Conservation (phyloP, 495 filamentous ascomycete genomes). For the Aspergillus wentii region DNA sequence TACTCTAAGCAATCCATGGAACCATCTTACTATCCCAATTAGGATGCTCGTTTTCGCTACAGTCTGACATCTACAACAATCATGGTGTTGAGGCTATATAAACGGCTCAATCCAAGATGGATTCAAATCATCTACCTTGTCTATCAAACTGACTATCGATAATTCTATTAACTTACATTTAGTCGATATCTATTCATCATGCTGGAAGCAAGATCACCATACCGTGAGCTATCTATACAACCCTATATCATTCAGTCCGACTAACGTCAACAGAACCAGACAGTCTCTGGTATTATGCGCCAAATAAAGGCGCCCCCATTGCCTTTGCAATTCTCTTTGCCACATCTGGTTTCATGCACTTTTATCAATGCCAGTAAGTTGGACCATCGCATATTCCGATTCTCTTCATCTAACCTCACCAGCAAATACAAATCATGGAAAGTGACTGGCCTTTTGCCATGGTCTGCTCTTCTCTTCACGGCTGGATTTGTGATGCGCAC, state of each 20-base stretch:
- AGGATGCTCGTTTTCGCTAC: conserved; percentile 23
- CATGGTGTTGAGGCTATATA: no score
- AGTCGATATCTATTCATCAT: no score
- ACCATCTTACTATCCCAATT: conserved; percentile 6
- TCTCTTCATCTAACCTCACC: conserved; percentile 2
- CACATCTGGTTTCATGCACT: conserved; percentile 51
- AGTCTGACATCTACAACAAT: no score
- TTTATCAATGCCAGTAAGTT: conserved; percentile 57
- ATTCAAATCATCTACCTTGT: no score
- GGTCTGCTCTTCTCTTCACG: conserved; percentile 46
- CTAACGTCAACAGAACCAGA: conserved; percentile 28
- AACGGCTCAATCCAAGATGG: no score
- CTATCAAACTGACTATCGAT: no score
- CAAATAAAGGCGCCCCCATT: conserved; percentile 67
- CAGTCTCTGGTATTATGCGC: conserved; percentile 68
- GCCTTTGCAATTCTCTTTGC: conserved; percentile 63
- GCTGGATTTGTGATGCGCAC: conserved; percentile 56
- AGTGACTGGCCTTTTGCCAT: conserved; percentile 52
- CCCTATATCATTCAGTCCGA: neutral
- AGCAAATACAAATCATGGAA: conserved; percentile 45
- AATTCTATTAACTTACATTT: no score
- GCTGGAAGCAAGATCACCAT: conserved; percentile 13
- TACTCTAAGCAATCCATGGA: no score
- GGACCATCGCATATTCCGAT: neutral
- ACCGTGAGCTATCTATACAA: conserved; percentile 8